Evolutionary conservation across 1,139 yeast genomes (phyloP).

Genomic region (Lodderomyces metapsilosis): DNA sequence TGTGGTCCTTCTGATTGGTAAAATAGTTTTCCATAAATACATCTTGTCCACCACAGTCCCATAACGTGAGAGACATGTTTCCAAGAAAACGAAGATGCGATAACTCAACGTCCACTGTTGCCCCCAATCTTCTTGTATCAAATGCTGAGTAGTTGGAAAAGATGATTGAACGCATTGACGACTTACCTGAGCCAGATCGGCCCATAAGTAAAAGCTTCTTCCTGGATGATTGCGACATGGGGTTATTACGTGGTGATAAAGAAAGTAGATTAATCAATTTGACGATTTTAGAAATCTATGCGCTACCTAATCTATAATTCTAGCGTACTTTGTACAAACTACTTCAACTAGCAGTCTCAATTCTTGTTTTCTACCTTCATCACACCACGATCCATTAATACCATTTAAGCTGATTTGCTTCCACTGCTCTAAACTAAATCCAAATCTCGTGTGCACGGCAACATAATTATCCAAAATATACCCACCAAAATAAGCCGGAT

Average conservation of each 20-base stretch:
- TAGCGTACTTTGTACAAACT: conserved; percentile 45
- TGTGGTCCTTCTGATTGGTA: conserved; percentile 83
- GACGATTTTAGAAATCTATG: too few species aligned
- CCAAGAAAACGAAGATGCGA: conserved; percentile 91
- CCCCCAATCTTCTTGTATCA: conserved; percentile 92
- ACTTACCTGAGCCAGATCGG: conserved; percentile 95
- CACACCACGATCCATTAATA: conserved; percentile 71
- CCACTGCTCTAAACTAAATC: conserved; percentile 60
- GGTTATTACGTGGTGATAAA: neutral
- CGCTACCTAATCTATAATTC: neutral
- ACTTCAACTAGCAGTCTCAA: conserved; percentile 42
- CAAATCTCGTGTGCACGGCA: conserved; percentile 62
- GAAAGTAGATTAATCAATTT: neutral
- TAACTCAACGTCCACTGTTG: conserved; percentile 97
- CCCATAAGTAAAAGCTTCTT: conserved; percentile 63
- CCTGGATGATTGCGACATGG: conserved; percentile 25
- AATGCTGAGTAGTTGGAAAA: conserved; percentile 95
- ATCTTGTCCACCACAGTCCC: conserved; percentile 99
- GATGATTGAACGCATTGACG: conserved; percentile 95
- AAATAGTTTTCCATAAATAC: conserved; percentile 94
- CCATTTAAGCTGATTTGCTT: conserved; percentile 54
- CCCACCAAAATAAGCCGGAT: conserved; percentile 86
- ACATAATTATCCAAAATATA: conserved; percentile 73
- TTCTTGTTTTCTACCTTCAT: conserved; percentile 48
- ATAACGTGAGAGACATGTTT: conserved; percentile 88